Conservation (phyloP, 1,284 basidiomycete species). For the Anthracocystis walkeri region DNA sequence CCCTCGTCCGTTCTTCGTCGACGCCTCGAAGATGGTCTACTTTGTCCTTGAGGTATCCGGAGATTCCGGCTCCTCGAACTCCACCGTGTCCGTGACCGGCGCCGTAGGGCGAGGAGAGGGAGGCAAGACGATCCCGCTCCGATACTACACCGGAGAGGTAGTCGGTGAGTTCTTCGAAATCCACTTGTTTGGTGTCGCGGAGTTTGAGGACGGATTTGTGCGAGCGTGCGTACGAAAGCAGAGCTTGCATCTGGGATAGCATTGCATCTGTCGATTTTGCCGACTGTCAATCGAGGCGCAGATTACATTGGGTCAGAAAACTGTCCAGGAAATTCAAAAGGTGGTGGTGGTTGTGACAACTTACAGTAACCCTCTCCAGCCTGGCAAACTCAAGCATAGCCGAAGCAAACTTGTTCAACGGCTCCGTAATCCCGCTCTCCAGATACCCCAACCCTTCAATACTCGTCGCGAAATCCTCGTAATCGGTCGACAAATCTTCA, state of each 20-base stretch:
- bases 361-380: constrained; percentile 57
- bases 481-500: constrained; percentile 83
- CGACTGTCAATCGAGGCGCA: constrained; percentile 24
- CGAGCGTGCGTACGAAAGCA: constrained; percentile 87
- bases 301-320: background rate
- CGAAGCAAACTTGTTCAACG: constrained; percentile 93
- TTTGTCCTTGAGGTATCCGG: constrained; percentile 89
- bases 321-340: background rate
- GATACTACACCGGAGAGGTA: constrained; percentile 90
- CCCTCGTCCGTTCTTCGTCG: constrained; percentile 91
- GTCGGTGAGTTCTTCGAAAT: constrained; percentile 96
- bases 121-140: constrained; percentile 85
- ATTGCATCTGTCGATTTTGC: constrained; percentile 74
- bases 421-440: constrained; percentile 97
- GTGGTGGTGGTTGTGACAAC: constrained; percentile 12
- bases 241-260: constrained; percentile 86
- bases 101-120: constrained; percentile 60
- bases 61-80: constrained; percentile 77
- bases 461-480: constrained; percentile 93
- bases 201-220: constrained; percentile 91
- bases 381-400: constrained; percentile 82
- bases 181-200: constrained; percentile 97
- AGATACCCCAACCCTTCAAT: constrained; percentile 96
- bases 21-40: constrained; percentile 90
- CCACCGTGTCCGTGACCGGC: constrained; percentile 66